Evolutionary conservation across 2,329 filamentous ascomycete species (phyloP), one percentile per base, ranked within the genome.

Genomic region (Phyllosticta paracitricarpa): DNA sequence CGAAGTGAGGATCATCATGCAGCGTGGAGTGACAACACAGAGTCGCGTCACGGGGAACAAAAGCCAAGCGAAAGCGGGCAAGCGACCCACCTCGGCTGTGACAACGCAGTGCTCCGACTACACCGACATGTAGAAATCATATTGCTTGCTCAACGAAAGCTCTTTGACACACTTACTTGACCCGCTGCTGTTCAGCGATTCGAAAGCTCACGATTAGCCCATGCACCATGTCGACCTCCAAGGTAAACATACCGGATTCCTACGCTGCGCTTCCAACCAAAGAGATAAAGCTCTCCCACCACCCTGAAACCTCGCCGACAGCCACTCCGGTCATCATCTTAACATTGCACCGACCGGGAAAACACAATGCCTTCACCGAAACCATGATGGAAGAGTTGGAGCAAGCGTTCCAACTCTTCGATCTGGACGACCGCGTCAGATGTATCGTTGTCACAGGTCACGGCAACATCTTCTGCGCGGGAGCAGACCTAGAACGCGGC

Each of bases 361-460:
- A 84, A 63, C 79, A 85, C 74, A 89, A 90, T 79, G 86, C 84
- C 63, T 89, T 89, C 73, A 89, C 85, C 2, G 75, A 79, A 22
- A 77, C 73, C 14, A 89, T 89, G 84, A 81, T 82, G 67, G 68
- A 73, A 17, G 85, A 87, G 66, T 77, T 90, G 30, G 79, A 83
- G 62, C 65, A 73, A 2, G 83, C 82, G 12, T 81, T 80, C 65
- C 69, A 67, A 58, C 76, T 79, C 66, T 78, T 83, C 67, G 79
- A 83, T 63, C 70, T 77, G 25, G 82, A 84, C 63, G 77, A 81
- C 59, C 75, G 81, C 5, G 81, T 84, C 26, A 81, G 80, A 64
- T 79, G 75, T 56, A 71, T 83, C 24, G 78, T 84, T 1, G 69
- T 83, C n/a, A 84, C 82, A 0, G 82, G 81, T 4, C 69, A 77